Conservation (phyloP, 306 rosid species). For the Malus sieversii region DNA sequence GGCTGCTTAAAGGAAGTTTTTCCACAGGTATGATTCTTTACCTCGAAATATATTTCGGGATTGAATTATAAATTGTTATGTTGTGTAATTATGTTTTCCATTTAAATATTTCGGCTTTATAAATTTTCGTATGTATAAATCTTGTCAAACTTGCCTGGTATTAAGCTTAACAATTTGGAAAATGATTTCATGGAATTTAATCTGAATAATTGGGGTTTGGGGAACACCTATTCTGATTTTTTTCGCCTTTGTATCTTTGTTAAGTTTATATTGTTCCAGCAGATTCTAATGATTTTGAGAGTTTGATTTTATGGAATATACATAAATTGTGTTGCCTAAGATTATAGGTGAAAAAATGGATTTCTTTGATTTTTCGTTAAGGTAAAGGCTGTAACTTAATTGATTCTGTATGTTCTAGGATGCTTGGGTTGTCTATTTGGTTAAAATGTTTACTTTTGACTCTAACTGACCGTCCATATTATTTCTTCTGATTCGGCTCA, state of each 20-base stretch:
- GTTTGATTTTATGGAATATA: background rate
- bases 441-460: background rate
- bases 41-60: background rate
- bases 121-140: background rate
- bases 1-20: constrained; percentile 54
- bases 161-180: background rate
- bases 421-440: background rate
- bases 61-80: background rate
- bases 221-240: background rate
- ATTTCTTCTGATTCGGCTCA: background rate
- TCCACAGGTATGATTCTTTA: constrained; percentile 46
- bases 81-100: background rate
- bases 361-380: background rate
- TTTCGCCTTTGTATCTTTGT: background rate
- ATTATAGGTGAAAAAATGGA: background rate
- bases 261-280: background rate
- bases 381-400: background rate
- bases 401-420: background rate
- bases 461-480: background rate
- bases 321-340: background rate
- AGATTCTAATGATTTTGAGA: background rate
- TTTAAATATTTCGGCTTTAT: background rate
- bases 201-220: background rate
- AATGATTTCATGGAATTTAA: background rate
- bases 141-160: background rate